These are phyloP conservation scores for Gremmenia infestans DNA, from an alignment of 2,329 filamentous ascomycete genomes.

Conservation along the genomic window DNA sequence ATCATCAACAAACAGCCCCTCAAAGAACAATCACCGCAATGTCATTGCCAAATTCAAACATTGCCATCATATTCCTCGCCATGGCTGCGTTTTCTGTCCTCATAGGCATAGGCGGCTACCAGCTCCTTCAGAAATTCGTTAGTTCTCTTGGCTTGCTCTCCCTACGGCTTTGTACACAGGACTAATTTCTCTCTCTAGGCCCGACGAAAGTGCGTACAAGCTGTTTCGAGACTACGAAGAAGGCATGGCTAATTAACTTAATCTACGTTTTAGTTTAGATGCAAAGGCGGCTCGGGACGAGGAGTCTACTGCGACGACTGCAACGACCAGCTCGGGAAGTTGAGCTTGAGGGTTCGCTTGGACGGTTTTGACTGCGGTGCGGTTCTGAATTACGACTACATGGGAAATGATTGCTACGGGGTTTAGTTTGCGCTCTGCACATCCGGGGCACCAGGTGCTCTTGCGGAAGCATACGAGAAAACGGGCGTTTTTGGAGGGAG, in stretches of 20 bases:
- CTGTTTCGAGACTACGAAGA: background rate
- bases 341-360: no score
- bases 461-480: no score
- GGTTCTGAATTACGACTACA: background rate
- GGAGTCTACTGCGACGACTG: no score
- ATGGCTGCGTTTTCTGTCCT: background rate
- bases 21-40: background rate
- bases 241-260: no score
- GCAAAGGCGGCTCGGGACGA: no score
- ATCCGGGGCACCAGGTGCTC: no score
- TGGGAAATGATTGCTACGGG: background rate
- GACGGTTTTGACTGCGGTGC: background rate
- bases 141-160: background rate
- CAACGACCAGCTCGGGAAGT: no score
- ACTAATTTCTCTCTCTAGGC: background rate
- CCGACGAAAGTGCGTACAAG: background rate
- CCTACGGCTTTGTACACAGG: background rate
- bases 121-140: background rate
- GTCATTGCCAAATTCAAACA: background rate
- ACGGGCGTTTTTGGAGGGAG: no score
- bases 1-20: background rate
- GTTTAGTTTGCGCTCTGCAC: no score
- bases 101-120: background rate
- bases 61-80: background rate
- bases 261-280: no score